phyloP scores from a whole-genome alignment of 495 filamentous ascomycete genomes.

The Alectoria sarmentosa region DNA sequence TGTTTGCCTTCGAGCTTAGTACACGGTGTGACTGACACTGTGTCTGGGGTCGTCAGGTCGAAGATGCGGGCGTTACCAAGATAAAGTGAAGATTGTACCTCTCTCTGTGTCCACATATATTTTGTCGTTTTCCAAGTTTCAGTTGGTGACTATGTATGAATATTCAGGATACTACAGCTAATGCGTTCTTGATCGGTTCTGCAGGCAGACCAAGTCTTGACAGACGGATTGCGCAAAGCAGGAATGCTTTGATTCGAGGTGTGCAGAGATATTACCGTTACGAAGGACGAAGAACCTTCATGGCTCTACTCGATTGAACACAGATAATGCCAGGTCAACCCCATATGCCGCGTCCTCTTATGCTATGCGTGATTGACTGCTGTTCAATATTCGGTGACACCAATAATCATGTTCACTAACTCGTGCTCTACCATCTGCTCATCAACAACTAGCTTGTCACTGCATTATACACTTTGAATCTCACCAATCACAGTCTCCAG shows the following conservation, averaged over 20 bases:
- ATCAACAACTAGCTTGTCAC: neutral
- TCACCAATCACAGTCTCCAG: neutral
- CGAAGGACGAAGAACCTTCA: neutral
- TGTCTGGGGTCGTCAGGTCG: constrained; percentile 58
- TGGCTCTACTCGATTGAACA: neutral
- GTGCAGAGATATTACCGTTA: neutral
- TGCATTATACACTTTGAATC: neutral
- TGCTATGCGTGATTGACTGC: neutral
- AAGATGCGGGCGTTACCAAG: constrained; percentile 88
- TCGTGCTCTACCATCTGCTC: neutral
- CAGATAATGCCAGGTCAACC: neutral
- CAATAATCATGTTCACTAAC: neutral
- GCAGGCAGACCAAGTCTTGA: constrained; percentile 28
- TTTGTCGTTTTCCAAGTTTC: constrained; percentile 28
- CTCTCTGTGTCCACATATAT: constrained; percentile 20
- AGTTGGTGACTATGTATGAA: constrained; percentile 1
- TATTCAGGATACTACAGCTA: constrained; percentile 13
- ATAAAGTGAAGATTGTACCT: constrained; percentile 63
- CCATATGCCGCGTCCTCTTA: neutral
- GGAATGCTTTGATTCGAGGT: constrained; percentile 25
- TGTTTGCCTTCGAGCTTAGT: neutral
- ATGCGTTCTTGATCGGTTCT: constrained; percentile 21
- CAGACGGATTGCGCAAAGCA: constrained; percentile 22
- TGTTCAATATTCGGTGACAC: neutral
- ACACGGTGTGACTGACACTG: constrained; percentile 19